A percentile compares a stretch with the other conserved stretches of the same genome.
Evolutionary conservation across 2,329 filamentous ascomycete genomes (phyloP).

Genomic region (Pseudophaeomoniella oleicola): DNA sequence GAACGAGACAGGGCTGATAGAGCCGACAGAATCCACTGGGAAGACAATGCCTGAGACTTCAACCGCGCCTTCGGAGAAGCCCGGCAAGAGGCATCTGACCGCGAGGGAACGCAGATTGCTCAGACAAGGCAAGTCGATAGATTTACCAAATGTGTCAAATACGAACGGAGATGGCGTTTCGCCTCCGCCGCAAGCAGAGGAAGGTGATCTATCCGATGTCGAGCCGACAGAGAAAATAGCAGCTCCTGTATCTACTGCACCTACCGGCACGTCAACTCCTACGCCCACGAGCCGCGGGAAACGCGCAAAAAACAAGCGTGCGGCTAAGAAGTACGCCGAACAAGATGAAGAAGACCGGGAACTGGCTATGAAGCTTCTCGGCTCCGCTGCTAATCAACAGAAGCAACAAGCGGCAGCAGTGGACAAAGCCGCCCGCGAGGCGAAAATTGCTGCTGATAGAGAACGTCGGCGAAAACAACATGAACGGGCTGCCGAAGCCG

Average conservation of each 20-base stretch:
- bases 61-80: slow-evolving; percentile 4
- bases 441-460: slow-evolving; percentile 55
- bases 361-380: slow-evolving; percentile 75
- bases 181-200: slow-evolving; percentile 3
- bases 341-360: slow-evolving; percentile 90
- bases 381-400: slow-evolving; percentile 51
- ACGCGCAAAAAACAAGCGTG: slow-evolving; percentile 31
- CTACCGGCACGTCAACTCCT: slow-evolving; percentile 8
- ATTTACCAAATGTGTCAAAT: slow-evolving; percentile 6
- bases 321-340: slow-evolving; percentile 71
- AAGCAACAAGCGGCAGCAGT: slow-evolving; percentile 50
- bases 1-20: slow-evolving; percentile 6
- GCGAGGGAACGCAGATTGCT: slow-evolving; percentile 28
- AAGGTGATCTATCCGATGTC: slow-evolving; percentile 6
- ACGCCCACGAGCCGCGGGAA: slow-evolving; percentile 10
- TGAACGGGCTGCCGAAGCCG: slow-evolving; percentile 52
- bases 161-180: slow-evolving; percentile 3
- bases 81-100: slow-evolving; percentile 17
- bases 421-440: slow-evolving; percentile 54
- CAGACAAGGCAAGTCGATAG: slow-evolving; percentile 15
- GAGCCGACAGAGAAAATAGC: too few species aligned
- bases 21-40: slow-evolving; percentile 13
- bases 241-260: slow-evolving; percentile 9
- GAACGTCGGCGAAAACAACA: slow-evolving; percentile 70
- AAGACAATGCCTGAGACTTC: slow-evolving; percentile 10